A percentile compares a stretch with the other conserved stretches of the same genome.
phyloP scores from a whole-genome alignment of 495 filamentous ascomycete genomes.

The Saxophila tyrrhenica region DNA sequence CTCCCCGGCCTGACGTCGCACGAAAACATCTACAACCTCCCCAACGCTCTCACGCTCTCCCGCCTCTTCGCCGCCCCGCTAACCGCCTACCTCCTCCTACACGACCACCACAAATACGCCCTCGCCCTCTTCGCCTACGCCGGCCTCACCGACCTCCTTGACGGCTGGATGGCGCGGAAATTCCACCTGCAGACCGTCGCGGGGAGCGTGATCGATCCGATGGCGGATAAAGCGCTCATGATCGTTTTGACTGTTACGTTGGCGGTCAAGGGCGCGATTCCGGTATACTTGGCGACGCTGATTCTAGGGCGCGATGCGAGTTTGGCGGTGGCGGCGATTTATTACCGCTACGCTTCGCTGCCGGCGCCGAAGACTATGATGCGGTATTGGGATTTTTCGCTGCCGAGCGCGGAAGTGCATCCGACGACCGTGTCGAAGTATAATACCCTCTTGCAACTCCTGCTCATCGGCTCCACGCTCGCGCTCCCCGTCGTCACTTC shows the following conservation, averaged over 20 bases:
- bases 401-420: conserved; percentile 85
- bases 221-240: conserved; percentile 95
- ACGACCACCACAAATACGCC: conserved; percentile 65
- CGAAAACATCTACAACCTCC: conserved; percentile 93
- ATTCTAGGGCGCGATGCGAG: conserved; percentile 84
- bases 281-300: conserved; percentile 80
- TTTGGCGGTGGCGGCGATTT: conserved; percentile 81
- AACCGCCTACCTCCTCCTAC: conserved; percentile 80
- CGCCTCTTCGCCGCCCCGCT: conserved; percentile 73
- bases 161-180: conserved; percentile 80
- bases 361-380: conserved; percentile 84
- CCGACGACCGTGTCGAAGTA: conserved; percentile 82
- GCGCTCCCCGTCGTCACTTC: conserved; percentile 19
- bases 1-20: conserved; percentile 48
- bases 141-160: conserved; percentile 78
- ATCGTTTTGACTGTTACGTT: conserved; percentile 75
- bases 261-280: conserved; percentile 67
- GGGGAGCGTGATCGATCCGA: conserved; percentile 90
- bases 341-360: conserved; percentile 88
- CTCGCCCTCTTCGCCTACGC: conserved; percentile 84
- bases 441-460: conserved; percentile 35
- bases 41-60: conserved; percentile 83
- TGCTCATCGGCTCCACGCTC: conserved; percentile 30
- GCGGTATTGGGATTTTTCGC: conserved; percentile 95
- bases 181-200: conserved; percentile 89